Evolutionary conservation across 768 basidiomycete genomes (phyloP).

Genomic region (Butyriboletus loyo): DNA sequence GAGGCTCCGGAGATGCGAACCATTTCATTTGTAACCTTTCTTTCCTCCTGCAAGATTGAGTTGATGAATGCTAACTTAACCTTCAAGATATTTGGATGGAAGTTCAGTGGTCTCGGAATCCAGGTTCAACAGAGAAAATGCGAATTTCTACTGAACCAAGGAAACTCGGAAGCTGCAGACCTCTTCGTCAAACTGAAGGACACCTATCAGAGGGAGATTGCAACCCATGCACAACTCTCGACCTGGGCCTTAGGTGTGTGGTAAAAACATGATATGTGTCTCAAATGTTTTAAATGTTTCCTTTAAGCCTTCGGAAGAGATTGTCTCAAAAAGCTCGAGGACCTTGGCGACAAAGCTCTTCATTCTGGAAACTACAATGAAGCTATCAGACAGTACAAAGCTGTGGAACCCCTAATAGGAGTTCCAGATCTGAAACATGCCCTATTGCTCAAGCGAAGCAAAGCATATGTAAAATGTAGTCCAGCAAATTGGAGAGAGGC

Average conservation of each 20-base stretch:
- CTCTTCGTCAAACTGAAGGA: constrained; percentile 8
- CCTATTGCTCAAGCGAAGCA: constrained; percentile 14
- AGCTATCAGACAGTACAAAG: constrained; percentile 18
- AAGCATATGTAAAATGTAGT: background rate
- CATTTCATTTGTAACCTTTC: constrained; percentile 10
- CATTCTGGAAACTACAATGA: background rate
- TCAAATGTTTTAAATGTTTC: background rate
- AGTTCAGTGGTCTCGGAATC: constrained; percentile 16
- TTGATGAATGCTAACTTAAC: background rate
- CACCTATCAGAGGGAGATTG: constrained; percentile 10
- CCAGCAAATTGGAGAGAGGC: constrained; percentile 1
- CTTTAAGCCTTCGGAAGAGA: constrained; percentile 2
- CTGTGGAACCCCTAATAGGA: constrained; percentile 6
- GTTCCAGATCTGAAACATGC: background rate
- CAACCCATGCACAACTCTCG: constrained; percentile 11
- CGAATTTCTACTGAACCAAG: constrained; percentile 1
- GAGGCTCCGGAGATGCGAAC: constrained; percentile 14
- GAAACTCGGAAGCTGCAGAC: background rate
- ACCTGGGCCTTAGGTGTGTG: constrained; percentile 13
- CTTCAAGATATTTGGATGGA: constrained; percentile 20
- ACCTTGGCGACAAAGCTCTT: constrained; percentile 7
- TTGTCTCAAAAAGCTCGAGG: constrained; percentile 9
- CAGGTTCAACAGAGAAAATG: constrained; percentile 16
- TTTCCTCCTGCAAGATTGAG: background rate
- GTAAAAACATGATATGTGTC: background rate